Percentiles rank a stretch among this genome's conserved stretches.
Conservation (phyloP, 306 rosid genomes). For the Pueraria montana region DNA sequence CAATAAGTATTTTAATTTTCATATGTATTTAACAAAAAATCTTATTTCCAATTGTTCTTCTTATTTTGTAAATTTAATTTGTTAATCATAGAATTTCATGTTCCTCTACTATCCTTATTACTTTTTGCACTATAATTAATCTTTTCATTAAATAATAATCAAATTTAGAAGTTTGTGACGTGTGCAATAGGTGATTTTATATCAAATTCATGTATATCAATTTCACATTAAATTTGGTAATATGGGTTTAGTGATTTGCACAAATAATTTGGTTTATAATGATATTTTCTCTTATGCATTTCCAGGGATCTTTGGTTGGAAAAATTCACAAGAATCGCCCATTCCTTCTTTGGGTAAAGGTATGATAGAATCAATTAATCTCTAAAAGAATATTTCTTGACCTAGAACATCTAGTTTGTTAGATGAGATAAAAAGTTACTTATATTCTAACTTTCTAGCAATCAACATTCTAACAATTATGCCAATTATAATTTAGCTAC, state of each 20-base stretch:
- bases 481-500: neutral
- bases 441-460: neutral
- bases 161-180: too few relatives aligned
- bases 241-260: neutral
- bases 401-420: neutral
- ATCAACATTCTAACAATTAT: neutral
- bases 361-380: slow-evolving; percentile 12
- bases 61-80: too few relatives aligned
- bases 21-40: too few relatives aligned
- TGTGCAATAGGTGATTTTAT: too few relatives aligned
- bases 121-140: too few relatives aligned
- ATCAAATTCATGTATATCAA: neutral
- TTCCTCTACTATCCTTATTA: too few relatives aligned
- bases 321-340: neutral
- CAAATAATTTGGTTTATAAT: neutral
- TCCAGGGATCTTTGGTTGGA: slow-evolving; percentile 39
- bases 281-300: slow-evolving; percentile 11
- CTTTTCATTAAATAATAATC: too few relatives aligned
- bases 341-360: slow-evolving; percentile 23
- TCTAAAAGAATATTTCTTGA: neutral
- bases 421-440: neutral
- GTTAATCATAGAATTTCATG: too few relatives aligned
- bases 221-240: neutral
- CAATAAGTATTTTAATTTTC: too few relatives aligned
- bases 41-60: too few relatives aligned